These are phyloP conservation scores for Lagenidium giganteum DNA, from an alignment of 352 stramenopile species.

Conservation along the genomic window DNA sequence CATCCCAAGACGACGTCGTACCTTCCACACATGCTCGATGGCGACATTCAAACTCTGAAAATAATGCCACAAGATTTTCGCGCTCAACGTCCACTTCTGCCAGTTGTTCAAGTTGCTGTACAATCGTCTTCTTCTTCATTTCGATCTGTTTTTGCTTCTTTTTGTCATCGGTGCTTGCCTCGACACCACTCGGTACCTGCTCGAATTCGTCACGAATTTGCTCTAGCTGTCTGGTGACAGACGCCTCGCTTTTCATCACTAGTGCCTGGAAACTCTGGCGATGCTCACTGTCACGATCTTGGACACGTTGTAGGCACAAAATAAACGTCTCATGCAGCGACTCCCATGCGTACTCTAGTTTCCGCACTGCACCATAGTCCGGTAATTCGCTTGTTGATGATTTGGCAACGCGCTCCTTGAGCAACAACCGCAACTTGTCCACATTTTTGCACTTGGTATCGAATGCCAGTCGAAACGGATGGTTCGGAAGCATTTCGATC, in stretches of 20 bases:
- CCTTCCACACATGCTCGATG: conserved; percentile 31
- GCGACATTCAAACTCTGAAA: conserved; percentile 39
- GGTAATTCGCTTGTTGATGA: conserved; percentile 1
- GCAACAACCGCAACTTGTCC: conserved; percentile 26
- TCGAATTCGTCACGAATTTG: conserved; percentile 29
- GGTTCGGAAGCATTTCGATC: conserved; percentile 44
- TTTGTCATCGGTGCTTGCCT: conserved; percentile 13
- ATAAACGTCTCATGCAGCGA: conserved; percentile 58
- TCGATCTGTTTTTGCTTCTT: conserved; percentile 3
- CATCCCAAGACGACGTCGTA: no score
- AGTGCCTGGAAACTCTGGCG: conserved; percentile 51
- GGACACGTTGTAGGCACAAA: conserved; percentile 47
- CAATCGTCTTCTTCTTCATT: conserved; percentile 19
- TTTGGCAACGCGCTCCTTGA: conserved; percentile 22
- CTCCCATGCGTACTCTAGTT: conserved; percentile 55
- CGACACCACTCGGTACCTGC: conserved; percentile 21
- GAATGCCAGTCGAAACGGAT: conserved; percentile 42
- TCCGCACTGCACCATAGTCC: conserved; percentile 22
- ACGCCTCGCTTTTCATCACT: conserved; percentile 36
- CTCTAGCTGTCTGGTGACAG: conserved; percentile 30
- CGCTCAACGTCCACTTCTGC: conserved; percentile 42
- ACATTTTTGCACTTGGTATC: conserved; percentile 54
- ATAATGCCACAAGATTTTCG: conserved; percentile 31
- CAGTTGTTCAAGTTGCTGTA: conserved; percentile 42
- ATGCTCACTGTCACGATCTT: conserved; percentile 58